phyloP scores from a whole-genome alignment of 2,329 filamentous ascomycete species.

The Aspergillus thermomutatus region DNA sequence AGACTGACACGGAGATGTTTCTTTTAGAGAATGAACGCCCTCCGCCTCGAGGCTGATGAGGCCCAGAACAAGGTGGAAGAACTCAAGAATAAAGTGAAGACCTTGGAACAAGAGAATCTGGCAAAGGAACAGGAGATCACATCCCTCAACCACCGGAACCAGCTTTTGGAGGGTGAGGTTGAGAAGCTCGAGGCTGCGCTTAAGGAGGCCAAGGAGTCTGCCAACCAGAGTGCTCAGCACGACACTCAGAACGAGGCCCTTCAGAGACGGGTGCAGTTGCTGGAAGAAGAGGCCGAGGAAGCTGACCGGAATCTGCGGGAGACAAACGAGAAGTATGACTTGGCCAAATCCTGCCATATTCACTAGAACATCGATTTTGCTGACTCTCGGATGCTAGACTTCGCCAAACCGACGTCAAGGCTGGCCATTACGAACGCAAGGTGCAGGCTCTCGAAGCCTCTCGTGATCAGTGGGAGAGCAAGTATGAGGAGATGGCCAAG shows the following conservation, averaged over 20 bases:
- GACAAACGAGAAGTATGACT: slow-evolving; percentile 92
- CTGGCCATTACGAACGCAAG: slow-evolving; percentile 98
- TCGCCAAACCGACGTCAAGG: slow-evolving; percentile 98
- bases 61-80: slow-evolving; percentile 79
- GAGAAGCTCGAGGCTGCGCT: slow-evolving; percentile 85
- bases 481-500: slow-evolving; percentile 97
- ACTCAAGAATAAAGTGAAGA: slow-evolving; percentile 81
- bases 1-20: slow-evolving; percentile 9
- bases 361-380: slow-evolving; percentile 7
- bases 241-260: slow-evolving; percentile 89
- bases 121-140: slow-evolving; percentile 98
- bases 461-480: slow-evolving; percentile 91
- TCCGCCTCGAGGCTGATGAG: slow-evolving; percentile 91
- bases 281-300: slow-evolving; percentile 97
- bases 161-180: slow-evolving; percentile 81
- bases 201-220: slow-evolving; percentile 83
- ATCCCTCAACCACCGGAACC: slow-evolving; percentile 93
- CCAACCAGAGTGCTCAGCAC: slow-evolving; percentile 76
- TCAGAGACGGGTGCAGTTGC: slow-evolving; percentile 85
- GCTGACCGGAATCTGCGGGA: slow-evolving; percentile 95
- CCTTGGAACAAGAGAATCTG: slow-evolving; percentile 89
- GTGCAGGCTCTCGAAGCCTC: slow-evolving; percentile 91
- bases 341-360: background rate
- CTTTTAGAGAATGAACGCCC: slow-evolving; percentile 83
- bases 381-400: slow-evolving; percentile 59